A percentile compares a stretch with the other conserved stretches of the same genome.
Conservation (phyloP, 345 rosid genomes). For the Euphorbia lathyris region DNA sequence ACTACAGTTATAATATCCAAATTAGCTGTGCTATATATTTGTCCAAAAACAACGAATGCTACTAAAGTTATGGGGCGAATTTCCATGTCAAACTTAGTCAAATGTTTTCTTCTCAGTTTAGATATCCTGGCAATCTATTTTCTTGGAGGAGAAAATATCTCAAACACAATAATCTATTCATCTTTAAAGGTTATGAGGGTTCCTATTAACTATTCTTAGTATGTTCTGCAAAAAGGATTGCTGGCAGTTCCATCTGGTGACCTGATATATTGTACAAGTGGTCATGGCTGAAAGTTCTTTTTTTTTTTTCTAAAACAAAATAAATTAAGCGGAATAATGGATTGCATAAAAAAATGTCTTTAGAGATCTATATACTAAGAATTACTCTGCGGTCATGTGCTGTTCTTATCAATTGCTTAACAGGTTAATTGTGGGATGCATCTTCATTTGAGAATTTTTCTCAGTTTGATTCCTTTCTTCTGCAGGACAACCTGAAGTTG, state of each 20-base stretch:
- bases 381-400: neutral
- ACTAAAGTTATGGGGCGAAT: neutral
- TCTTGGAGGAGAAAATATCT: neutral
- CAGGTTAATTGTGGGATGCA: neutral
- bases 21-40: neutral
- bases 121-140: neutral
- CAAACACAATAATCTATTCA: too few species aligned
- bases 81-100: neutral
- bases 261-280: neutral
- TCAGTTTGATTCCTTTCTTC: neutral
- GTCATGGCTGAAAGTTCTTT: neutral
- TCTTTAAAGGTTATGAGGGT: neutral
- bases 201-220: neutral
- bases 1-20: neutral
- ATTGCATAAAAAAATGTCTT: neutral
- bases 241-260: neutral
- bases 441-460: neutral
- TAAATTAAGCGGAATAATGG: neutral
- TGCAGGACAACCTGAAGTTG: constrained; percentile 32
- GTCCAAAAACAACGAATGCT: neutral
- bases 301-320: neutral
- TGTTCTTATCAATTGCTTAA: constrained; percentile 1
- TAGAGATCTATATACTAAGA: neutral
- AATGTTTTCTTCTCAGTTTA: neutral
- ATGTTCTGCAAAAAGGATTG: neutral